phyloP scores from a whole-genome alignment of 2,329 filamentous ascomycete genomes.

The Nemania sp. region DNA sequence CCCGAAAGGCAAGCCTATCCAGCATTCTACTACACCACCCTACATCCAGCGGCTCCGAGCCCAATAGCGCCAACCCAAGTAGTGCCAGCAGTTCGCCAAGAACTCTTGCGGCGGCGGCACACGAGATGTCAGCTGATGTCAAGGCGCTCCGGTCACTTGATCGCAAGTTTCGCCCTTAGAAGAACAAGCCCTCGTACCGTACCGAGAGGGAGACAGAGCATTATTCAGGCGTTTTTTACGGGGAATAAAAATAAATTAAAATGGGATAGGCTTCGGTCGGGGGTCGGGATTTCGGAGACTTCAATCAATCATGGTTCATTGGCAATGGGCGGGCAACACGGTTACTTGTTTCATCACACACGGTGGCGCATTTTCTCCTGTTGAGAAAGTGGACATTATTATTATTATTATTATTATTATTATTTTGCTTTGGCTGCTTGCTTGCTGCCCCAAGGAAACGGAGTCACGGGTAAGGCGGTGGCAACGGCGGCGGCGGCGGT shows the following conservation, averaged over 20 bases:
- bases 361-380: conserved; percentile 15
- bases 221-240: conserved; percentile 44
- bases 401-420: too few species aligned
- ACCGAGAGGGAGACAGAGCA: conserved; percentile 30
- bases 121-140: conserved; percentile 65
- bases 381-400: too few species aligned
- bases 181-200: too few species aligned
- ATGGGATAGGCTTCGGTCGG: background rate
- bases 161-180: conserved; percentile 62
- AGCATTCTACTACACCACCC: conserved; percentile 66
- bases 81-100: conserved; percentile 64
- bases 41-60: conserved; percentile 60
- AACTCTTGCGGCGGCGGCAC: conserved; percentile 49
- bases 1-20: conserved; percentile 61
- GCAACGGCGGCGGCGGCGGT: too few species aligned
- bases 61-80: conserved; percentile 59
- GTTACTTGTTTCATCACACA: background rate
- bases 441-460: conserved; percentile 12
- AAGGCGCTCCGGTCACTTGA: conserved; percentile 75
- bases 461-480: too few species aligned
- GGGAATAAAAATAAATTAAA: conserved; percentile 26
- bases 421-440: conserved; percentile 1
- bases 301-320: conserved; percentile 38
- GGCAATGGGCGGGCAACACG: conserved; percentile 26
- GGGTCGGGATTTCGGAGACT: conserved; percentile 15